Percentiles rank a stretch among this genome's conserved stretches.
Conservation (phyloP, 768 basidiomycete genomes). For the Pulveroboletus sp. region DNA sequence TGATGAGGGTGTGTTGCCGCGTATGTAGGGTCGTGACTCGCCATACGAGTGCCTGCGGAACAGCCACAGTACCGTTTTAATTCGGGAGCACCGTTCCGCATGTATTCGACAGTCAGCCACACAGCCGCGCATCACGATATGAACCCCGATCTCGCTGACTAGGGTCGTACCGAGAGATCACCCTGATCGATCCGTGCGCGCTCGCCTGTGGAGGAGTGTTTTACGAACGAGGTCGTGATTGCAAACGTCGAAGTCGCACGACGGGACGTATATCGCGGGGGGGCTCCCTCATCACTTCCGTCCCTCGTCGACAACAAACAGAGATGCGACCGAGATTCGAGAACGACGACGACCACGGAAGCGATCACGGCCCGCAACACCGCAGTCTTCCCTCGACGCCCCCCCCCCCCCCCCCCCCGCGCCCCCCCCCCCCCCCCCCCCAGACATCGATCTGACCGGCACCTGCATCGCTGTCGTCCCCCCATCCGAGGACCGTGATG, state of each 20-base stretch:
- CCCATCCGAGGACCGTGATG: no score
- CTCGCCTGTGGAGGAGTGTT: constrained; percentile 5
- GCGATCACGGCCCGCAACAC: no score
- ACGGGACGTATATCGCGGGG: not conserved
- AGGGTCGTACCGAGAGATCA: not conserved
- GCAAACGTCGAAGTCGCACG: not conserved
- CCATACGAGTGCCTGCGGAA: no score
- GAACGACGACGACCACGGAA: no score
- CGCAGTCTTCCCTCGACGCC: no score
- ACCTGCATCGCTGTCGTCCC: no score
- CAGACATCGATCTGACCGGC: no score
- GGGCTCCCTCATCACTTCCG: no score
- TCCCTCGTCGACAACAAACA: no score
- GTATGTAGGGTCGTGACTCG: not conserved
- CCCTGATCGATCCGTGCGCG: not conserved
- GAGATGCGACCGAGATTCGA: no score
- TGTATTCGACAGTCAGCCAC: not conserved
- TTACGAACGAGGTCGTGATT: constrained; percentile 3
- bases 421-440: no score
- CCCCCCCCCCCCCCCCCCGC: no score
- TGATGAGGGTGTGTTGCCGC: not conserved
- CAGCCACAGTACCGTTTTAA: not conserved
- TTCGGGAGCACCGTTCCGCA: not conserved
- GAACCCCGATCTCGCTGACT: not conserved
- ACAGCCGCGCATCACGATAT: not conserved